Percentiles rank a stretch among this genome's conserved stretches.
Conservation (phyloP, 2,329 filamentous ascomycete genomes). For the Dactylellina haptotyla region DNA sequence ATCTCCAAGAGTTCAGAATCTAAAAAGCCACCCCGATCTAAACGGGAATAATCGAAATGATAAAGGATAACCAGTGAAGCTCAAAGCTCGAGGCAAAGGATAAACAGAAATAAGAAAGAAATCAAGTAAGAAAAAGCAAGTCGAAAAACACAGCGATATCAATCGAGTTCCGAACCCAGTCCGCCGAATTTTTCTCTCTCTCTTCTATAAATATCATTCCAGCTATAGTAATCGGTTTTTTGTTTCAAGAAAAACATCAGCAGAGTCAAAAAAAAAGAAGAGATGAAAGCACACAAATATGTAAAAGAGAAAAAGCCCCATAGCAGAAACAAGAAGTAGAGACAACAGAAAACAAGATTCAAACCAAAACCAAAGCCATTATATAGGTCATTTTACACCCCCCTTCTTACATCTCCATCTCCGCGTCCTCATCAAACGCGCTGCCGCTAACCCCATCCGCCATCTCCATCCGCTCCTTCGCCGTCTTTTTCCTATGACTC, state of each 20-base stretch:
- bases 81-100: too few species aligned
- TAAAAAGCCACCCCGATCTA: not conserved
- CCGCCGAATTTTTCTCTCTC: not conserved
- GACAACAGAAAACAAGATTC: slow-evolving; percentile 24
- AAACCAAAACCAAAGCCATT: slow-evolving; percentile 17
- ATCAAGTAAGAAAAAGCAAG: not conserved
- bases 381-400: not conserved
- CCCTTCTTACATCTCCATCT: slow-evolving; percentile 43
- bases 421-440: slow-evolving; percentile 36
- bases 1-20: too few species aligned
- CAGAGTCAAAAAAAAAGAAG: not conserved
- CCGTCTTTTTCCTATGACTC: slow-evolving; percentile 66
- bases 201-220: not conserved
- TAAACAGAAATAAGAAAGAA: not conserved
- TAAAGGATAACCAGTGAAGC: not conserved
- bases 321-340: not conserved
- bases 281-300: not conserved
- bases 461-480: slow-evolving; percentile 75
- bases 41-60: not conserved
- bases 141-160: not conserved
- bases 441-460: slow-evolving; percentile 67
- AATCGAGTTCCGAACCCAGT: not conserved
- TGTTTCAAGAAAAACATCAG: not conserved
- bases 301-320: slow-evolving; percentile 17
- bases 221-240: not conserved